Evolutionary conservation across 2,329 filamentous ascomycete species (phyloP).

Genomic region (Xylariaceae sp.): DNA sequence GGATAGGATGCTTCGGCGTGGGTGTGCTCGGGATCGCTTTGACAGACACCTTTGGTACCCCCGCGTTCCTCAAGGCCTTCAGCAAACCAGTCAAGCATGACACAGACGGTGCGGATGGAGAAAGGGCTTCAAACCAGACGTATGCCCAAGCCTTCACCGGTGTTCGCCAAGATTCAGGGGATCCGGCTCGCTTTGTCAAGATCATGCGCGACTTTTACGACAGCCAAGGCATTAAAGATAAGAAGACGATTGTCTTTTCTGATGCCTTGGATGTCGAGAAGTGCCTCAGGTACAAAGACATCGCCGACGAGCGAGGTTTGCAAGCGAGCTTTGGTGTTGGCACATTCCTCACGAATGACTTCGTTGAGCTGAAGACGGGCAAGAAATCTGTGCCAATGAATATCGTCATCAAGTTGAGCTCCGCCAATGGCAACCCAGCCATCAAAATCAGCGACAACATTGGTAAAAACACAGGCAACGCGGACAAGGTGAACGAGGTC

Average conservation of each 20-base stretch:
- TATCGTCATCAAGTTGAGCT: slow-evolving; percentile 96
- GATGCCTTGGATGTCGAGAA: slow-evolving; percentile 90
- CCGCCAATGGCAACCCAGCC: slow-evolving; percentile 74
- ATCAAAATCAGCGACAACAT: slow-evolving; percentile 92
- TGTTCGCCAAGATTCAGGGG: slow-evolving; percentile 86
- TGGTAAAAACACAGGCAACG: slow-evolving; percentile 91
- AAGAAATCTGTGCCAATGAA: slow-evolving; percentile 89
- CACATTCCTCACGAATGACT: slow-evolving; percentile 96
- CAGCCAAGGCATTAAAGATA: slow-evolving; percentile 67
- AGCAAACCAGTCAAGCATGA: slow-evolving; percentile 57
- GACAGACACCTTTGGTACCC: slow-evolving; percentile 95
- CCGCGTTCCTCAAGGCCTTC: slow-evolving; percentile 83
- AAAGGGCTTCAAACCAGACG: slow-evolving; percentile 48
- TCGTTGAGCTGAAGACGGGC: slow-evolving; percentile 65
- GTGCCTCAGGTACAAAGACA: slow-evolving; percentile 84
- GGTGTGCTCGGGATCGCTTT: slow-evolving; percentile 82
- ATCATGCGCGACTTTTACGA: slow-evolving; percentile 81
- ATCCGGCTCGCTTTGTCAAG: slow-evolving; percentile 76
- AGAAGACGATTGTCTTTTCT: slow-evolving; percentile 91
- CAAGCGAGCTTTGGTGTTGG: slow-evolving; percentile 89
- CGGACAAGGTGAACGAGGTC: slow-evolving; percentile 72
- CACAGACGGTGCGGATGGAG: slow-evolving; percentile 35
- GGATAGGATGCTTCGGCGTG: slow-evolving; percentile 87
- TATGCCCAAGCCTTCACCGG: slow-evolving; percentile 83
- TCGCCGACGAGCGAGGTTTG: slow-evolving; percentile 78